Conservation (phyloP, 1,284 basidiomycete genomes). For the Naganishia sp. region DNA sequence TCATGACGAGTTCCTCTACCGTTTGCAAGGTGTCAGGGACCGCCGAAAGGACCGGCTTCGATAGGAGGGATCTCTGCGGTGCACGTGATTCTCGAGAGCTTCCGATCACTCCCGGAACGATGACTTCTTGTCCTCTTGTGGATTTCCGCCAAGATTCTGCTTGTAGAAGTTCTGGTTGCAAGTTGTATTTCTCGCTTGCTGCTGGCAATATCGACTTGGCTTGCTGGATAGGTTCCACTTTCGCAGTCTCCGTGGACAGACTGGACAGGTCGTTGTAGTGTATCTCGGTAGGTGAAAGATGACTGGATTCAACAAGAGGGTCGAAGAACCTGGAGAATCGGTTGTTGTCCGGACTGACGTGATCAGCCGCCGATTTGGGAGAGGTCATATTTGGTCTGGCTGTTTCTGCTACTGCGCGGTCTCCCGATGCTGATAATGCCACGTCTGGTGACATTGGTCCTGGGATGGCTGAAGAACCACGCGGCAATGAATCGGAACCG, state of each 20-base stretch:
- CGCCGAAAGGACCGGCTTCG: slow-evolving; percentile 1
- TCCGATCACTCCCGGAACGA: slow-evolving; percentile 20
- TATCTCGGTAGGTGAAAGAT: slow-evolving; percentile 12
- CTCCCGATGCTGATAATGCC: not conserved
- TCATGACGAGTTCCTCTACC: slow-evolving; percentile 8
- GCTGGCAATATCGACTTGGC: not conserved
- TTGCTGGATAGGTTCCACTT: slow-evolving; percentile 18
- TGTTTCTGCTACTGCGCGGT: not conserved
- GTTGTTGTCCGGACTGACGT: not conserved
- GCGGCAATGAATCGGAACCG: not conserved
- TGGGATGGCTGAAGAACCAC: not conserved
- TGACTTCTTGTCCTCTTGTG: slow-evolving; percentile 19
- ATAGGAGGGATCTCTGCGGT: not conserved
- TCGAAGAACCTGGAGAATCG: slow-evolving; percentile 19
- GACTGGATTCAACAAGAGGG: slow-evolving; percentile 15
- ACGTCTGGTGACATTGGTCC: not conserved
- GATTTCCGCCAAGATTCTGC: slow-evolving; percentile 30
- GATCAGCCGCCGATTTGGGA: not conserved
- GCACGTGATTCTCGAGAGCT: slow-evolving; percentile 12
- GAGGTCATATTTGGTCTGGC: not conserved
- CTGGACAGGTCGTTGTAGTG: slow-evolving; percentile 21
- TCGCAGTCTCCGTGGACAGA: slow-evolving; percentile 12
- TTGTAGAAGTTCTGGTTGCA: slow-evolving; percentile 28
- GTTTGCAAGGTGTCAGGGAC: slow-evolving; percentile 21
- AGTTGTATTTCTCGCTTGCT: slow-evolving; percentile 8